These are phyloP conservation scores for Crassisporium funariophilum DNA, from an alignment of 768 basidiomycete species.

Conservation along the genomic window DNA sequence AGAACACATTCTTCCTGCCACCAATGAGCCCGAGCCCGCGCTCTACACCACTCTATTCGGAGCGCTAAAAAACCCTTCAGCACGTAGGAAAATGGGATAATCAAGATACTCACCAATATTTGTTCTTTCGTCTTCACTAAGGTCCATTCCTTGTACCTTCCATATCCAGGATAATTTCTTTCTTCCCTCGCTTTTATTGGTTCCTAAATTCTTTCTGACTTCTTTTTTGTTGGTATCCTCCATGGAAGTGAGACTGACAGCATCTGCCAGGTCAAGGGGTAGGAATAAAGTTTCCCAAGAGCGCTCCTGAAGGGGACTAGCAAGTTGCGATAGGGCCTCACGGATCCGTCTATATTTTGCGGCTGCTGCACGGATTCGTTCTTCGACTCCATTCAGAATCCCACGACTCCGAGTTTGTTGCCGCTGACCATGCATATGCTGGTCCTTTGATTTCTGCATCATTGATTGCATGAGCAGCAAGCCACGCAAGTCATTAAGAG, in stretches of 20 bases:
- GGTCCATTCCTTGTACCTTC: constrained; percentile 11
- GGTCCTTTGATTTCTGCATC: constrained; percentile 30
- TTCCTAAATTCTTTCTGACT: constrained; percentile 14
- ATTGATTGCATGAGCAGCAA: constrained; percentile 27
- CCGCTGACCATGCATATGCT: constrained; percentile 23
- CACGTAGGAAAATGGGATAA: neutral
- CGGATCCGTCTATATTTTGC: constrained; percentile 16
- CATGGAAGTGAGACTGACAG: constrained; percentile 13
- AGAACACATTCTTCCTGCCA: constrained; percentile 37
- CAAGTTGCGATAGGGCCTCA: constrained; percentile 1
- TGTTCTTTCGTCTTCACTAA: constrained; percentile 4
- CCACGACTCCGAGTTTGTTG: constrained; percentile 24
- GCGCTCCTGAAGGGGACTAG: neutral
- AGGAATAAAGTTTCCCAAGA: constrained; percentile 10
- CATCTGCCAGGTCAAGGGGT: constrained; percentile 13
- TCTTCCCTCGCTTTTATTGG: neutral
- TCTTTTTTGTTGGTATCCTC: constrained; percentile 14
- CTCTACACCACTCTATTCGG: constrained; percentile 28
- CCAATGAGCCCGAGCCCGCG: constrained; percentile 25
- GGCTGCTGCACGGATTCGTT: constrained; percentile 11
- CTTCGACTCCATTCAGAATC: constrained; percentile 15
- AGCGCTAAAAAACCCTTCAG: constrained; percentile 17
- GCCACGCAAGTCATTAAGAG: constrained; percentile 25
- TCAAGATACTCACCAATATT: constrained; percentile 8
- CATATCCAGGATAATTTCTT: constrained; percentile 24